phyloP scores from a whole-genome alignment of 345 rosid species.

The Aquilaria malaccensis region DNA sequence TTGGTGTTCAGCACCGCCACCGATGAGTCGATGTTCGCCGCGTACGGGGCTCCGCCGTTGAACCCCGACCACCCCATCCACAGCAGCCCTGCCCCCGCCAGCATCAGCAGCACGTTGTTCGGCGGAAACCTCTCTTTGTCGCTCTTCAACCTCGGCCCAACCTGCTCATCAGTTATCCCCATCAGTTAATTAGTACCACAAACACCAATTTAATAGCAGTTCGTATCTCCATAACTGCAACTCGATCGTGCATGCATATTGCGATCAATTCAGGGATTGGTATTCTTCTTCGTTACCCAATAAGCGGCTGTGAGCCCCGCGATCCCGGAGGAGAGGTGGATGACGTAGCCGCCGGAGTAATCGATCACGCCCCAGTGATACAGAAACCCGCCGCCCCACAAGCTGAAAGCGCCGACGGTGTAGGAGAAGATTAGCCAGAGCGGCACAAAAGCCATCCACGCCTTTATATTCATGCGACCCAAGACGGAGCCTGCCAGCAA shows the following conservation, averaged over 20 bases:
- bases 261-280: too few relatives aligned
- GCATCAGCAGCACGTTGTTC: constrained; percentile 82
- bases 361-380: constrained; percentile 81
- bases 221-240: too few relatives aligned
- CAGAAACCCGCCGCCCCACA: constrained; percentile 81
- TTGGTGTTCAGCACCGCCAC: constrained; percentile 80
- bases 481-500: constrained; percentile 71
- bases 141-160: constrained; percentile 71
- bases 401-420: constrained; percentile 70
- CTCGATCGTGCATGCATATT: too few relatives aligned
- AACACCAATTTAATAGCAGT: too few relatives aligned
- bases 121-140: constrained; percentile 94
- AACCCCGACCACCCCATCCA: constrained; percentile 99
- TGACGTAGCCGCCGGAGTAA: constrained; percentile 79
- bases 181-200: too few relatives aligned
- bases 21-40: constrained; percentile 65
- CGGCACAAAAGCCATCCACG: constrained; percentile 90
- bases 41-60: constrained; percentile 94
- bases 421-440: constrained; percentile 69
- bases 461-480: constrained; percentile 73
- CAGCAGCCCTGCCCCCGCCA: constrained; percentile 86
- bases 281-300: constrained; percentile 34
- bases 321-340: constrained; percentile 74
- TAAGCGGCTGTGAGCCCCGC: constrained; percentile 76
- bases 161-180: constrained; percentile 26